Percentiles rank a stretch among this genome's conserved stretches.
phyloP scores from a whole-genome alignment of 73 alveolate genomes.

The Tetrahymena thermophila region DNA sequence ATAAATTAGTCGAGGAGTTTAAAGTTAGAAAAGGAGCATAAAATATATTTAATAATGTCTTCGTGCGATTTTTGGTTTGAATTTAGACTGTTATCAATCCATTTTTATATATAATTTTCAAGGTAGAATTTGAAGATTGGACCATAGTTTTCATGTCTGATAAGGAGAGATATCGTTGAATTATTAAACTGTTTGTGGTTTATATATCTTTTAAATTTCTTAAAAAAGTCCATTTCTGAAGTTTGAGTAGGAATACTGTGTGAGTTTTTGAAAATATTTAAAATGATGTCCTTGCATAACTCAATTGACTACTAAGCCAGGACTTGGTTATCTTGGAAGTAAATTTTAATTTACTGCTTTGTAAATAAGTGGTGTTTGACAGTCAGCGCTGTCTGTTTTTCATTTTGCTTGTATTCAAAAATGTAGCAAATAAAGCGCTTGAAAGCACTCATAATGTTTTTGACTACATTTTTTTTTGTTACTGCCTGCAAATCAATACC shows the following conservation, averaged over 20 bases:
- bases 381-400: not conserved
- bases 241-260: not conserved
- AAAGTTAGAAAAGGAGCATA: not conserved
- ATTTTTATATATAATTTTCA: not conserved
- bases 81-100: not conserved
- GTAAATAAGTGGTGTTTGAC: not conserved
- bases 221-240: not conserved
- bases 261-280: not conserved
- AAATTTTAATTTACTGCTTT: not conserved
- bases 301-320: not conserved
- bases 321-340: not conserved
- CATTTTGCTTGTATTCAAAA: not conserved
- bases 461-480: not conserved
- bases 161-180: not conserved
- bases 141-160: not conserved
- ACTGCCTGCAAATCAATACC: not conserved
- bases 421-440: not conserved
- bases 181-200: not conserved
- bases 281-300: not conserved
- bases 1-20: not conserved
- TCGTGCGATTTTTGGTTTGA: not conserved
- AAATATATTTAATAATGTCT: not conserved
- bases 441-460: not conserved
- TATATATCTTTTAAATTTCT: not conserved
- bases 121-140: not conserved